Conservation (phyloP, 148 eudicot species). For the Cornus suecica region DNA sequence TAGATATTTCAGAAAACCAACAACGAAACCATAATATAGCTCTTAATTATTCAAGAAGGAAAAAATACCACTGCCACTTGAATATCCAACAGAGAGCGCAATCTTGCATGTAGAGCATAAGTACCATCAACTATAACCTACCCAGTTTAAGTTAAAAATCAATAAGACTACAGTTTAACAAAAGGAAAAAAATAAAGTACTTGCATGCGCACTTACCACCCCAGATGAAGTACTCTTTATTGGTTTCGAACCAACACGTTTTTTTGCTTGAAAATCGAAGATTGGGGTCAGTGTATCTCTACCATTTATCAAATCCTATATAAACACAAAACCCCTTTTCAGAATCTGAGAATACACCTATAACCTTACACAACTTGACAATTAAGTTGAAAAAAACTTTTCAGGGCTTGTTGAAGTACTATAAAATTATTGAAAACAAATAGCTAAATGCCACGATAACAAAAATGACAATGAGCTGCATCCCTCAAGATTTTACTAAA, state of each 20-base stretch:
- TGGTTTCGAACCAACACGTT: constrained; percentile 56
- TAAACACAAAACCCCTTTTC: constrained; percentile 21
- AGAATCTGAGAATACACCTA: neutral
- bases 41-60: neutral
- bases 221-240: constrained; percentile 73
- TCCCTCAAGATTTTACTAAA: constrained; percentile 90
- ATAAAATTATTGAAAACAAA: neutral
- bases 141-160: constrained; percentile 12
- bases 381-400: neutral
- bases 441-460: neutral
- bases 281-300: constrained; percentile 70
- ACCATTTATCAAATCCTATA: constrained; percentile 85
- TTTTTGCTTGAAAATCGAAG: constrained; percentile 87
- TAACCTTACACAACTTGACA: neutral
- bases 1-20: neutral
- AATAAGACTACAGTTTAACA: neutral
- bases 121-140: constrained; percentile 99
- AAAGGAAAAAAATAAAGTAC: no score
- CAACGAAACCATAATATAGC: neutral
- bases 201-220: constrained; percentile 59
- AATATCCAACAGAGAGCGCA: constrained; percentile 94
- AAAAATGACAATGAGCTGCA: constrained; percentile 13
- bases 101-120: constrained; percentile 90
- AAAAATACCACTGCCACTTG: constrained; percentile 96
- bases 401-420: neutral